Conservation (phyloP, 2,329 filamentous ascomycete species). For the Phaeosphaeriaceae sp. region DNA sequence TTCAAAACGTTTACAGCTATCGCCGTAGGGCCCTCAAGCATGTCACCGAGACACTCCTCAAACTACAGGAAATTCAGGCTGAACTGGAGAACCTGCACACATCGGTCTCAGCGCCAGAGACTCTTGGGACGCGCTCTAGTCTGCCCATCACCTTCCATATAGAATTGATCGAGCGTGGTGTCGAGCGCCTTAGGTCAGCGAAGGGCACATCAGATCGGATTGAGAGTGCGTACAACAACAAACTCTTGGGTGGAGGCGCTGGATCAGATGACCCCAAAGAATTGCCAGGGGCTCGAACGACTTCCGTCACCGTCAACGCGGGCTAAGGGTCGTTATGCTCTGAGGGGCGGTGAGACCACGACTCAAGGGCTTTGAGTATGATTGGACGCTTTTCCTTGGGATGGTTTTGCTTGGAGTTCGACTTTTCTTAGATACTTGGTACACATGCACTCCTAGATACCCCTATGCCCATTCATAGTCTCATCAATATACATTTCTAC, state of each 20-base stretch:
- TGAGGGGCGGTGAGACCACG: neutral
- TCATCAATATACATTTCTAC: neutral
- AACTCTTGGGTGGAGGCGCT: constrained; percentile 23
- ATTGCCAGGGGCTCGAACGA: constrained; percentile 15
- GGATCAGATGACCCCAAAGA: constrained; percentile 14
- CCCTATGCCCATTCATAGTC: neutral
- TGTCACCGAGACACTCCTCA: constrained; percentile 73
- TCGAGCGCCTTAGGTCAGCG: constrained; percentile 74
- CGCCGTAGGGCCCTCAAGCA: constrained; percentile 71
- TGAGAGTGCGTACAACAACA: constrained; percentile 61
- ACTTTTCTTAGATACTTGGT: neutral
- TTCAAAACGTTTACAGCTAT: constrained; percentile 72
- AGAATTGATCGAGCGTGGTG: constrained; percentile 74
- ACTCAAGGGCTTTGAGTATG: neutral
- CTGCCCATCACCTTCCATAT: constrained; percentile 78
- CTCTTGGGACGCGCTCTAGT: constrained; percentile 60
- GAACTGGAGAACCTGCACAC: constrained; percentile 76
- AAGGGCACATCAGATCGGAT: constrained; percentile 66
- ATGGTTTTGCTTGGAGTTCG: neutral
- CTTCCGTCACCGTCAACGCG: neutral
- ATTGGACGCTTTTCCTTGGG: neutral
- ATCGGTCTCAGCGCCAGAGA: constrained; percentile 71
- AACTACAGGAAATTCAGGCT: constrained; percentile 75
- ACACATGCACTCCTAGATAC: constrained; percentile 1
- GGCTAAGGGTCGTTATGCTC: constrained; percentile 8